phyloP scores from a whole-genome alignment of 495 filamentous ascomycete species.

The Talaromyces wortmannii region DNA sequence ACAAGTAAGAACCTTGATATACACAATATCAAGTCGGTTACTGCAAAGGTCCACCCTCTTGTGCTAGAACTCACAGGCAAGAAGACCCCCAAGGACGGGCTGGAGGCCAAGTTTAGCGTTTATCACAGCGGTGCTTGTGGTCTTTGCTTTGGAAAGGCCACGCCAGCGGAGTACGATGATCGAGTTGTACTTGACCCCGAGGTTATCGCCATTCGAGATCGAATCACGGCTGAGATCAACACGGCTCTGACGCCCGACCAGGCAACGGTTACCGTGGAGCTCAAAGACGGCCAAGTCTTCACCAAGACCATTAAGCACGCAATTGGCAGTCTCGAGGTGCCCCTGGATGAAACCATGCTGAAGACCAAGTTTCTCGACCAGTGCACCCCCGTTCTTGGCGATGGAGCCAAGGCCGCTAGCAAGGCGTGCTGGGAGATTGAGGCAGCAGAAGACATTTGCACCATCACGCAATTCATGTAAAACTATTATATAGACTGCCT shows the following conservation, averaged over 20 bases:
- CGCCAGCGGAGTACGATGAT: slow-evolving; percentile 42
- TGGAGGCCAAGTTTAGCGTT: slow-evolving; percentile 49
- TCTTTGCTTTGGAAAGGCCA: slow-evolving; percentile 42
- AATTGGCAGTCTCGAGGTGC: slow-evolving; percentile 40
- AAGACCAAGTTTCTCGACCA: slow-evolving; percentile 41
- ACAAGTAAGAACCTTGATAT: slow-evolving; percentile 12
- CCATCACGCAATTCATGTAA: too few relatives aligned
- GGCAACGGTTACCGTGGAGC: slow-evolving; percentile 24
- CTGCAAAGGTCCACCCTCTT: slow-evolving; percentile 39
- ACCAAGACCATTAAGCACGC: slow-evolving; percentile 43
- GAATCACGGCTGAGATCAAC: slow-evolving; percentile 27
- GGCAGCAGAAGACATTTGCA: background rate
- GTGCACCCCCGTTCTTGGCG: slow-evolving; percentile 14
- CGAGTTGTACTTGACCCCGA: slow-evolving; percentile 26
- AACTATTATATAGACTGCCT: too few relatives aligned
- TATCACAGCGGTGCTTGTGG: slow-evolving; percentile 45
- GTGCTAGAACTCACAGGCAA: slow-evolving; percentile 49
- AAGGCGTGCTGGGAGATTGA: background rate
- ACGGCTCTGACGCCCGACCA: slow-evolving; percentile 29
- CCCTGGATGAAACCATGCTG: slow-evolving; percentile 36
- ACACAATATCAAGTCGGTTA: slow-evolving; percentile 19
- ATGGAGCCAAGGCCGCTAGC: background rate
- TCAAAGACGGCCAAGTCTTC: slow-evolving; percentile 23
- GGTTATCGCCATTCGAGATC: slow-evolving; percentile 31
- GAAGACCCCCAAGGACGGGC: slow-evolving; percentile 35